Evolutionary conservation across 345 rosid genomes (phyloP).

Genomic region (Mercurialis annua): DNA sequence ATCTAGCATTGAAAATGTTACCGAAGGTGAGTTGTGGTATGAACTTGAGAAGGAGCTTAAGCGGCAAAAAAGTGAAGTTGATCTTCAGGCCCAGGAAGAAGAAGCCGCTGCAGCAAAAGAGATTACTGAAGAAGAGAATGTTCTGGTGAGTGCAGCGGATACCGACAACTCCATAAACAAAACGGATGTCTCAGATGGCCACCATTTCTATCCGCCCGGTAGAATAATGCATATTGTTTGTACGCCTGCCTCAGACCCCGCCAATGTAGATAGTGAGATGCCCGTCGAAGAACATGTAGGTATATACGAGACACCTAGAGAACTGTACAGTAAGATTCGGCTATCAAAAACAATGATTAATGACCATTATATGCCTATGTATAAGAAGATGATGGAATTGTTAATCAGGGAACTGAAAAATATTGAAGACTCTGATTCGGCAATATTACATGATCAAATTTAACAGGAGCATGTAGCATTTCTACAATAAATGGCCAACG

Average conservation of each 20-base stretch:
- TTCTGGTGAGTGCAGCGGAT: conserved; percentile 40
- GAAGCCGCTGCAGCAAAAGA: conserved; percentile 79
- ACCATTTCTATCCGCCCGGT: conserved; percentile 83
- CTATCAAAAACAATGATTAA: conserved; percentile 88
- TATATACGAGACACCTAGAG: conserved; percentile 75
- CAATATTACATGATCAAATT: conserved; percentile 14
- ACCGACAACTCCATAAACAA: conserved; percentile 34
- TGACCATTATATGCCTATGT: conserved; percentile 97
- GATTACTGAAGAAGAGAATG: conserved; percentile 68
- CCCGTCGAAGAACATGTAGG: conserved; percentile 38
- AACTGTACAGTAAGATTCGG: conserved; percentile 84
- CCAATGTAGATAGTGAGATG: conserved; percentile 17
- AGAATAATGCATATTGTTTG: conserved; percentile 78
- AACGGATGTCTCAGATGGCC: conserved; percentile 51
- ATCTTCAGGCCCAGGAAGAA: conserved; percentile 55
- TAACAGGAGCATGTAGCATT: neutral
- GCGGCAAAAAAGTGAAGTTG: conserved; percentile 54
- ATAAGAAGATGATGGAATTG: conserved; percentile 85
- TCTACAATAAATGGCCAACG: no score
- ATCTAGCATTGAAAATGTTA: conserved; percentile 45
- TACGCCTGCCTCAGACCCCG: conserved; percentile 25
- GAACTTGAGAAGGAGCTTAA: conserved; percentile 83
- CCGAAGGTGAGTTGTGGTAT: conserved; percentile 80
- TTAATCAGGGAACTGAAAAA: conserved; percentile 59
- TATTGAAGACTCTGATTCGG: conserved; percentile 29